Evolutionary conservation across 2,329 filamentous ascomycete species (phyloP).

Genomic region (Madurella mycetomatis): DNA sequence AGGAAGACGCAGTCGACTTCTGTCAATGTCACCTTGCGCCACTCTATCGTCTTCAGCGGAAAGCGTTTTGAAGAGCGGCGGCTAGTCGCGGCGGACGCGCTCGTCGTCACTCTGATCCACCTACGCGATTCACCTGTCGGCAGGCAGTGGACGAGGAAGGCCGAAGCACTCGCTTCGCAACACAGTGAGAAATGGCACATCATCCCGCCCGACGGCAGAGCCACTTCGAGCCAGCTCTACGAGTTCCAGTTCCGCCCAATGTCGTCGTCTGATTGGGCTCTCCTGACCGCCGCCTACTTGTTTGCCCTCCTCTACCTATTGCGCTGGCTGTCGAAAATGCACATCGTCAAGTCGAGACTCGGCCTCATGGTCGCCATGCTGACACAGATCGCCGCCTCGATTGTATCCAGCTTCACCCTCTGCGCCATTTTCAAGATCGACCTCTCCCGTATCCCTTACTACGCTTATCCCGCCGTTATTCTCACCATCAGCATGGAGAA

Average conservation of each 20-base stretch:
- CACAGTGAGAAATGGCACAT: constrained; percentile 57
- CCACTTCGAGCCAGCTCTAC: constrained; percentile 58
- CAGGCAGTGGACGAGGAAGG: constrained; percentile 59
- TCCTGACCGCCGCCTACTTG: constrained; percentile 62
- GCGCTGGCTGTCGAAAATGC: constrained; percentile 62
- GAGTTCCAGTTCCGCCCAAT: constrained; percentile 76
- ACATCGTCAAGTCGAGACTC: constrained; percentile 69
- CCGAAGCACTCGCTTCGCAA: constrained; percentile 47
- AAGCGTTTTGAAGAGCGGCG: constrained; percentile 66
- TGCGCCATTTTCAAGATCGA: constrained; percentile 73
- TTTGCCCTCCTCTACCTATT: constrained; percentile 62
- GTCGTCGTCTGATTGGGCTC: constrained; percentile 59
- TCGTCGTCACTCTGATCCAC: constrained; percentile 74
- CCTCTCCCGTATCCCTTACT: constrained; percentile 67
- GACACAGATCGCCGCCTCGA: constrained; percentile 65
- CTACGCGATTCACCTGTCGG: constrained; percentile 61
- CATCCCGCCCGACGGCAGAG: constrained; percentile 56
- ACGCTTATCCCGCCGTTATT: constrained; percentile 72
- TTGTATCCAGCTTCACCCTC: constrained; percentile 74
- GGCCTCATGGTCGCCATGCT: constrained; percentile 68
- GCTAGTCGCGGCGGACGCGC: constrained; percentile 67
- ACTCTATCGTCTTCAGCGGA: constrained; percentile 78
- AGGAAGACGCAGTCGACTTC: constrained; percentile 58
- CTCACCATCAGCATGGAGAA: constrained; percentile 74
- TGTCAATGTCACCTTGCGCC: constrained; percentile 69